Conservation (phyloP, 805 yeast species). For the Lipomyces sp. region DNA sequence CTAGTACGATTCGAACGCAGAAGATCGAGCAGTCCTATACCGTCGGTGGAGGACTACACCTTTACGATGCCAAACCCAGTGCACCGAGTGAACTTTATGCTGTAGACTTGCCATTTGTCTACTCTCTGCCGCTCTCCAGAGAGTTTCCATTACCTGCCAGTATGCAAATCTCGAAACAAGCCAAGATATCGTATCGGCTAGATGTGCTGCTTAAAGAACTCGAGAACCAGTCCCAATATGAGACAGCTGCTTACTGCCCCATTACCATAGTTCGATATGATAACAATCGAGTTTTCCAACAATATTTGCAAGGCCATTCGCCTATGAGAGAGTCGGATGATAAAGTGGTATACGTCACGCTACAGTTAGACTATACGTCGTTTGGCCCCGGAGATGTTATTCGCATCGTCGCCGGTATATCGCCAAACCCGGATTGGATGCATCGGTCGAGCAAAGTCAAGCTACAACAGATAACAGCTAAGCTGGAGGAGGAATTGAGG, state of each 20-base stretch:
- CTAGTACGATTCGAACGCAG: conserved; percentile 41
- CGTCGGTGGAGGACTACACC: conserved; percentile 44
- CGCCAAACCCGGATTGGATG: conserved; percentile 48
- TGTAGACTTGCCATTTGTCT: conserved; percentile 49
- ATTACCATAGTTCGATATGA: conserved; percentile 48
- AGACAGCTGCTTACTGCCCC: conserved; percentile 38
- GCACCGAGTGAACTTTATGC: conserved; percentile 37
- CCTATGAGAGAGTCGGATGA: conserved; percentile 43
- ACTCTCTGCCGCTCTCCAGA: conserved; percentile 43
- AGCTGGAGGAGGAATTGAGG: conserved; percentile 47
- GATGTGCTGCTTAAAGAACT: conserved; percentile 42
- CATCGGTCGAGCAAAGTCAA: conserved; percentile 47
- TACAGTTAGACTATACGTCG: conserved; percentile 45
- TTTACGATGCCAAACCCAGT: conserved; percentile 40
- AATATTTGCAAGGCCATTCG: conserved; percentile 43
- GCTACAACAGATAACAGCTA: conserved; percentile 45
- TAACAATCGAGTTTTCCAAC: conserved; percentile 49
- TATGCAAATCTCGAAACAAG: conserved; percentile 36
- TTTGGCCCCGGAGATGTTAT: conserved; percentile 50
- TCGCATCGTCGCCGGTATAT: conserved; percentile 41
- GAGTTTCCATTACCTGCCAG: conserved; percentile 46
- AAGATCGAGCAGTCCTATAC: conserved; percentile 47
- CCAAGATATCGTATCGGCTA: conserved; percentile 43
- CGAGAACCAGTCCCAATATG: background rate
- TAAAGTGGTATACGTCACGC: conserved; percentile 46